Evolutionary conservation across 768 basidiomycete genomes (phyloP).

Genomic region (Omphalotus guepiniiformis): DNA sequence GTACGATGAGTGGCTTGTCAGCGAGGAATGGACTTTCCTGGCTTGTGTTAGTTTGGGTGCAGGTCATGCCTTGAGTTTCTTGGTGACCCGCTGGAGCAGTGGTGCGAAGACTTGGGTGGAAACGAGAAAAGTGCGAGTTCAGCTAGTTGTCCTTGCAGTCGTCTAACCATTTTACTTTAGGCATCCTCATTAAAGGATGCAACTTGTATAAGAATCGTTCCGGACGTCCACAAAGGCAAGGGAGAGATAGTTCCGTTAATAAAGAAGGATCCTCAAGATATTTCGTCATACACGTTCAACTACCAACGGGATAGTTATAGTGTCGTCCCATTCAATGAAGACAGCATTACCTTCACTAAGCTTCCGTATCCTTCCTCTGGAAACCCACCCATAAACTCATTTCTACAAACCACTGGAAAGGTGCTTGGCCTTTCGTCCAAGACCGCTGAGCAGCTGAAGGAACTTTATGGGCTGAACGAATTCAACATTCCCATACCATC

Average conservation of each 20-base stretch:
- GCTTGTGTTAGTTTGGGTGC: slow-evolving; percentile 81
- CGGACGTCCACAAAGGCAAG: slow-evolving; percentile 75
- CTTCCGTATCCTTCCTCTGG: slow-evolving; percentile 86
- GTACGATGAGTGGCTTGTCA: slow-evolving; percentile 87
- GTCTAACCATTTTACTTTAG: slow-evolving; percentile 23
- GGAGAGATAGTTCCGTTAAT: slow-evolving; percentile 83
- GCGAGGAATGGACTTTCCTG: slow-evolving; percentile 98
- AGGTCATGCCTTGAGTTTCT: slow-evolving; percentile 88
- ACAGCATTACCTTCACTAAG: slow-evolving; percentile 54
- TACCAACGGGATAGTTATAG: slow-evolving; percentile 96
- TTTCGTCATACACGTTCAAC: slow-evolving; percentile 75
- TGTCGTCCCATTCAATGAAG: slow-evolving; percentile 49
- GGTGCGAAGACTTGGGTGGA: slow-evolving; percentile 77
- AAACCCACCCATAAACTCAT: slow-evolving; percentile 63
- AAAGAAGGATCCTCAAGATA: slow-evolving; percentile 56
- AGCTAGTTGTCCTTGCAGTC: background rate
- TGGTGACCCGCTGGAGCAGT: slow-evolving; percentile 87
- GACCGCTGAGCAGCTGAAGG: slow-evolving; percentile 46
- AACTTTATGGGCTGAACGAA: slow-evolving; percentile 87
- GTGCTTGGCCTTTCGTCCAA: slow-evolving; percentile 36
- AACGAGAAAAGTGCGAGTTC: slow-evolving; percentile 55
- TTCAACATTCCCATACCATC: slow-evolving; percentile 97
- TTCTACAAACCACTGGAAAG: slow-evolving; percentile 46
- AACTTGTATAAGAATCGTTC: slow-evolving; percentile 76
- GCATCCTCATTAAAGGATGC: slow-evolving; percentile 68